A percentile compares a stretch with the other conserved stretches of the same genome.
phyloP scores from a whole-genome alignment of 495 filamentous ascomycete genomes.

The Opeltia flavorubescens region DNA sequence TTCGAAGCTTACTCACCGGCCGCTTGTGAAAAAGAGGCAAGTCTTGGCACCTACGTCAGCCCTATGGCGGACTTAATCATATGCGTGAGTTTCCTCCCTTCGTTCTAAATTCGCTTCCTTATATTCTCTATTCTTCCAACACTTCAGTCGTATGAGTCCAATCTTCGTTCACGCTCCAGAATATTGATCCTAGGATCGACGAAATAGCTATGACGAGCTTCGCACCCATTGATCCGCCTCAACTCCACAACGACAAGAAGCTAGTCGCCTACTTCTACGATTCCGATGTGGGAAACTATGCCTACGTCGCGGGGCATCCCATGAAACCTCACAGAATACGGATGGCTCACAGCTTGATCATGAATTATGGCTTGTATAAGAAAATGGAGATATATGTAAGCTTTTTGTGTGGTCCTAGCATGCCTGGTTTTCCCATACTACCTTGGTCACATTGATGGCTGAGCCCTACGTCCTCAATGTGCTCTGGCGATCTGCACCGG shows the following conservation, averaged over 20 bases:
- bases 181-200: not conserved
- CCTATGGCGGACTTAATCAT: too few relatives aligned
- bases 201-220: constrained; percentile 23
- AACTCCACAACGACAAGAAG: constrained; percentile 45
- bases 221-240: constrained; percentile 38
- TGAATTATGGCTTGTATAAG: constrained; percentile 98
- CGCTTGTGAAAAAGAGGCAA: too few relatives aligned
- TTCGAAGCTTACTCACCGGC: too few relatives aligned
- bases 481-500: too few relatives aligned
- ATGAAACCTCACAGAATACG: constrained; percentile 99
- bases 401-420: constrained; percentile 6
- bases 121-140: too few relatives aligned
- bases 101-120: too few relatives aligned
- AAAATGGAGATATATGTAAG: constrained; percentile 98
- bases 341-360: constrained; percentile 90
- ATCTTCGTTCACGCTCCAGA: not conserved
- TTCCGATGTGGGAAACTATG: constrained; percentile 92
- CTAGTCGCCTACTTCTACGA: constrained; percentile 96
- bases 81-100: too few relatives aligned
- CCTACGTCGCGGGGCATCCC: constrained; percentile 93
- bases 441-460: too few relatives aligned
- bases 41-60: too few relatives aligned
- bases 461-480: not conserved
- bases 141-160: not conserved
- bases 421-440: not conserved